Evolutionary conservation across 2,329 filamentous ascomycete genomes (phyloP), one percentile per base, ranked within the genome.

Genomic region (Aspergillus pseudonomiae): DNA sequence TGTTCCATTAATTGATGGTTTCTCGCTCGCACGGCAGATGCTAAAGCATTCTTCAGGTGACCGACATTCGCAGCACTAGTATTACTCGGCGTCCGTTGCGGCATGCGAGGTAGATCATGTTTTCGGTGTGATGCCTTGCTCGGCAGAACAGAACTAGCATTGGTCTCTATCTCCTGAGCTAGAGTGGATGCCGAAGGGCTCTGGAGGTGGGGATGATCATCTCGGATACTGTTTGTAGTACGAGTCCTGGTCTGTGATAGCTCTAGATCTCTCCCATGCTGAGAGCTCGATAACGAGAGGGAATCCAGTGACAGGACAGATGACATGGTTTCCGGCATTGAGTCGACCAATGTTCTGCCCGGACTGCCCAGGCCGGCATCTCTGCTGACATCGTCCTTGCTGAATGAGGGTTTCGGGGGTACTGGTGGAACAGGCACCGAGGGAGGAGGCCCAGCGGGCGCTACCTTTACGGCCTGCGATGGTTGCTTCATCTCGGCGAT

Each of bases 1-100:
- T 88, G 84, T 74, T 86, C 83, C 1, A 88, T 74, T 41, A 85
- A 74, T 68, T 84, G 84, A 70, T 86, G 83, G 68, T 89, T 88
- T 68, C 80, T 83, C 41, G 80, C 79, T n/a, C 85, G 82, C 14
- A 89, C 80, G 4, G 87, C 86, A 7, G 82, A 80, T 2, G 85
- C 70, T 0, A 89, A 78, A 3, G 84, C 81, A 2, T 55, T 62
- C 12, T 61, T 52, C 4, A 64, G 19, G 16, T 59, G 62, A 6
- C 59, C 57, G 10, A 57, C 62, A 16, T 45, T 59, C 2, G 62
- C 59, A 3, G 59, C 62, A 24, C 62, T 64, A 1, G 59, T 64
- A n/a, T 61, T 54, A 16, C 62, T 64, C 10, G 62, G 62, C 21
- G 62, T 57, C 14, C 62, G 62, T 56, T 53, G 62, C 0, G 60